Evolutionary conservation across 2,329 filamentous ascomycete genomes (phyloP).

Genomic region (Claviceps paspali): DNA sequence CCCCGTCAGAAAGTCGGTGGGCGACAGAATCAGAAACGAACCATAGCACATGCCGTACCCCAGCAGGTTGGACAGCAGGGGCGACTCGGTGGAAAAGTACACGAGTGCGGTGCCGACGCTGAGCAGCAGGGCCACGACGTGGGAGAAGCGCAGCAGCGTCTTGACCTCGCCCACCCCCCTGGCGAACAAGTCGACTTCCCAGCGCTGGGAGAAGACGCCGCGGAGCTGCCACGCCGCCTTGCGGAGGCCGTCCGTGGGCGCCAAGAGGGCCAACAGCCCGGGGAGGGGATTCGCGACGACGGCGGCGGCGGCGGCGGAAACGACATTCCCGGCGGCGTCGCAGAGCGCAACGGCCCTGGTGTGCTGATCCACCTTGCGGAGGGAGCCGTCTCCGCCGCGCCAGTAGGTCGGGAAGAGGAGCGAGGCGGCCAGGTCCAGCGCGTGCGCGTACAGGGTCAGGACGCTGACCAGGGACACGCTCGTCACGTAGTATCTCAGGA

Average conservation of each 20-base stretch:
- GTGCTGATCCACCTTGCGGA: slow-evolving; percentile 31
- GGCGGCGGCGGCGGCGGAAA: slow-evolving; percentile 9
- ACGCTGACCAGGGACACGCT: slow-evolving; percentile 65
- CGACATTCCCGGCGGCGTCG: slow-evolving; percentile 18
- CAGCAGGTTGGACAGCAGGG: slow-evolving; percentile 63
- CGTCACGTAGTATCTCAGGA: slow-evolving; percentile 73
- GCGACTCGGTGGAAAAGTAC: slow-evolving; percentile 50
- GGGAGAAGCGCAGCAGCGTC: slow-evolving; percentile 38
- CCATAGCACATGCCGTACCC: slow-evolving; percentile 79
- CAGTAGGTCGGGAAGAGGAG: slow-evolving; percentile 64
- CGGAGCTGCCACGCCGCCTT: slow-evolving; percentile 33
- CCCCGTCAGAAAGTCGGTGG: slow-evolving; percentile 73
- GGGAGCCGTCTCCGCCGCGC: slow-evolving; percentile 24
- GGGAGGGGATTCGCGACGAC: slow-evolving; percentile 16
- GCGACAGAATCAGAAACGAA: slow-evolving; percentile 69
- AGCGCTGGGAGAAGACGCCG: slow-evolving; percentile 33
- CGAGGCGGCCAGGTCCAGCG: slow-evolving; percentile 45
- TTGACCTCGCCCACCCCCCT: slow-evolving; percentile 34
- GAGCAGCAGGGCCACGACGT: slow-evolving; percentile 38
- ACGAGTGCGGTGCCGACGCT: slow-evolving; percentile 38
- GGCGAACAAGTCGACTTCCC: slow-evolving; percentile 33
- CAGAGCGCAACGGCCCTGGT: slow-evolving; percentile 23
- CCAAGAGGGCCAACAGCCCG: slow-evolving; percentile 19
- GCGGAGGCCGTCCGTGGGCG: slow-evolving; percentile 9
- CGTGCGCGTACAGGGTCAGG: slow-evolving; percentile 57